A percentile compares a stretch with the other conserved stretches of the same genome.
phyloP scores from a whole-genome alignment of 2,329 filamentous ascomycete genomes.

The Coniella lustricola region DNA sequence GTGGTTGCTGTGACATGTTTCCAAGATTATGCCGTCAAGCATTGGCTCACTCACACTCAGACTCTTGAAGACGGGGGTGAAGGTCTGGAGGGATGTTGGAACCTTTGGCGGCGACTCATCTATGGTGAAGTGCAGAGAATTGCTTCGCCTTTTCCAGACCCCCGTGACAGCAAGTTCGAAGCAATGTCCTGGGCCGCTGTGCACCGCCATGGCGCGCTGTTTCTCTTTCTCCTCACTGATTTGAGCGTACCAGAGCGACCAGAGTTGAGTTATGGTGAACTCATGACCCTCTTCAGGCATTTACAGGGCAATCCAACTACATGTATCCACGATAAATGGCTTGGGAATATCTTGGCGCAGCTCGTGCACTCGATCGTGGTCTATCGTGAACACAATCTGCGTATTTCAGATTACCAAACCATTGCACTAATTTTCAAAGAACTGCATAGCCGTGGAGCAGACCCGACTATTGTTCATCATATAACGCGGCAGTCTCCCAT shows the following conservation, averaged over 20 bases:
- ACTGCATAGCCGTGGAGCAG: too few relatives aligned
- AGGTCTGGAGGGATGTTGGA: background rate
- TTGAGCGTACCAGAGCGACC: too few relatives aligned
- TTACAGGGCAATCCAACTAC: background rate
- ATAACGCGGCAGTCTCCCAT: too few relatives aligned
- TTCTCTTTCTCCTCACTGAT: background rate
- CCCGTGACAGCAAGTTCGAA: background rate
- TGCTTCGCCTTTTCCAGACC: background rate
- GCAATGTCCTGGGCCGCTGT: background rate
- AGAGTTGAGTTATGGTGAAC: background rate
- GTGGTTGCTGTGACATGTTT: background rate
- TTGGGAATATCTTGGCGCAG: background rate
- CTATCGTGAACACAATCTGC: too few relatives aligned
- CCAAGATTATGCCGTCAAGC: background rate
- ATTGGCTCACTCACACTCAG: background rate
- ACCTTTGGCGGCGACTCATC: background rate
- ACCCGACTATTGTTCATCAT: too few relatives aligned
- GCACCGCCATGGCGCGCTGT: background rate
- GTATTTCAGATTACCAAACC: too few relatives aligned
- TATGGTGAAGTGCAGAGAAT: background rate
- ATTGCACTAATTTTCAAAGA: too few relatives aligned
- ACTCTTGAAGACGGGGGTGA: background rate
- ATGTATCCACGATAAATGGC: background rate
- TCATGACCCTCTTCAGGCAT: background rate
- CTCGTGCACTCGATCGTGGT: background rate